phyloP scores from a whole-genome alignment of 2,329 filamentous ascomycete genomes.

The Penicillium oxalicum region DNA sequence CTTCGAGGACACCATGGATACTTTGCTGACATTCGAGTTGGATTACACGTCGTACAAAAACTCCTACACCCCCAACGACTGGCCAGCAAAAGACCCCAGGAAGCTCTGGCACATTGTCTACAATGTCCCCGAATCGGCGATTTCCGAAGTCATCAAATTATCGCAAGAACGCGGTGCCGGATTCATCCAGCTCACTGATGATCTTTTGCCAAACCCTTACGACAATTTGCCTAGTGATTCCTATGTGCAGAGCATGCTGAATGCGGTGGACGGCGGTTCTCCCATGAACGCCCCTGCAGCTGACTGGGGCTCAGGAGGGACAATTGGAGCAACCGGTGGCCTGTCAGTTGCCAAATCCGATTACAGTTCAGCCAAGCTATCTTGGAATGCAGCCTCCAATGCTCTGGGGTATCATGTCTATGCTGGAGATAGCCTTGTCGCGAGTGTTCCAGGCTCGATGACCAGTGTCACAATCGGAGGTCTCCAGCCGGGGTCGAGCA shows the following conservation, averaged over 20 bases:
- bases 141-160: constrained; percentile 6
- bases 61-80: constrained; percentile 20
- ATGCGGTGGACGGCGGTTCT: constrained; percentile 8
- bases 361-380: constrained; percentile 13
- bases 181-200: constrained; percentile 14
- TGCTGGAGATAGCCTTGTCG: constrained; percentile 2
- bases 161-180: constrained; percentile 7
- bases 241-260: constrained; percentile 14
- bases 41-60: constrained; percentile 22
- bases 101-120: constrained; percentile 33
- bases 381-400: constrained; percentile 11
- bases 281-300: constrained; percentile 4
- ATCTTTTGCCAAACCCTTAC: constrained; percentile 14
- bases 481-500: constrained; percentile 5
- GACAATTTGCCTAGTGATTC: constrained; percentile 14
- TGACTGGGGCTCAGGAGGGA: not conserved
- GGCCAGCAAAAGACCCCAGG: constrained; percentile 22
- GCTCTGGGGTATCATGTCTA: constrained; percentile 12
- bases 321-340: constrained; percentile 1
- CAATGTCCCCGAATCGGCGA: constrained; percentile 16
- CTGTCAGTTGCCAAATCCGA: constrained; percentile 8
- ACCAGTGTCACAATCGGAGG: constrained; percentile 10
- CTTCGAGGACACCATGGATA: constrained; percentile 30
- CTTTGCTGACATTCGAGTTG: constrained; percentile 27
- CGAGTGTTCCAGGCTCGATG: constrained; percentile 11